phyloP scores from a whole-genome alignment of 2,329 filamentous ascomycete genomes.

The Aspergillus spinulosporus region DNA sequence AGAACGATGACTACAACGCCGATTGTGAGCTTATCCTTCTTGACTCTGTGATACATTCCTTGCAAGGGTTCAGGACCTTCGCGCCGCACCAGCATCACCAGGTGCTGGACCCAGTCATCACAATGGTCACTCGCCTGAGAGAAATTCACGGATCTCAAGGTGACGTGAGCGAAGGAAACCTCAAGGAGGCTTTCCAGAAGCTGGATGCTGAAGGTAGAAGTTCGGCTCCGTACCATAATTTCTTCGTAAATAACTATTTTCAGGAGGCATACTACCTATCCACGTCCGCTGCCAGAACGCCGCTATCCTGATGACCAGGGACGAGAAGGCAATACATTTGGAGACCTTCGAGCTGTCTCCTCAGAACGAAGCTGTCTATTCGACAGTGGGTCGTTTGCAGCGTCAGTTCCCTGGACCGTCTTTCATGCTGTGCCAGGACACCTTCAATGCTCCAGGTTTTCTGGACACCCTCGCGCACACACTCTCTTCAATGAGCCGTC shows the following conservation, averaged over 20 bases:
- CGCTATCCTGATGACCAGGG: constrained; percentile 44
- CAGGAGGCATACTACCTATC: constrained; percentile 35
- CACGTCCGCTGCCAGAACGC: constrained; percentile 52
- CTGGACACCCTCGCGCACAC: constrained; percentile 30
- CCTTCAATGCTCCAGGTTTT: constrained; percentile 28
- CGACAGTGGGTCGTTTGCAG: constrained; percentile 40
- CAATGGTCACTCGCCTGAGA: constrained; percentile 4
- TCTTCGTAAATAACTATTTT: neutral
- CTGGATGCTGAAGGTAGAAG: constrained; percentile 13
- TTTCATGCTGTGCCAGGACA: constrained; percentile 30
- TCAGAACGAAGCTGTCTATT: constrained; percentile 39
- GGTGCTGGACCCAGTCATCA: constrained; percentile 19
- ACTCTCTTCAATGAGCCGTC: constrained; percentile 39
- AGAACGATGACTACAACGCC: constrained; percentile 35
- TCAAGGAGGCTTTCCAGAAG: constrained; percentile 10
- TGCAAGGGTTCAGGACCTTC: constrained; percentile 21
- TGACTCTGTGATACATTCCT: constrained; percentile 20
- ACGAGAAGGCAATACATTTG: constrained; percentile 22
- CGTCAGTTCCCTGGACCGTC: constrained; percentile 49
- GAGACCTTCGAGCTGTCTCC: constrained; percentile 53
- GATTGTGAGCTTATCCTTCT: constrained; percentile 29
- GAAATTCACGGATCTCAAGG: constrained; percentile 2
- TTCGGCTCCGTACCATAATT: too few species aligned
- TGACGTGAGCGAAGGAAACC: constrained; percentile 16
- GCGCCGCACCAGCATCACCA: constrained; percentile 5